phyloP scores from a whole-genome alignment of 495 filamentous ascomycete species.

The Arthonia radiata region DNA sequence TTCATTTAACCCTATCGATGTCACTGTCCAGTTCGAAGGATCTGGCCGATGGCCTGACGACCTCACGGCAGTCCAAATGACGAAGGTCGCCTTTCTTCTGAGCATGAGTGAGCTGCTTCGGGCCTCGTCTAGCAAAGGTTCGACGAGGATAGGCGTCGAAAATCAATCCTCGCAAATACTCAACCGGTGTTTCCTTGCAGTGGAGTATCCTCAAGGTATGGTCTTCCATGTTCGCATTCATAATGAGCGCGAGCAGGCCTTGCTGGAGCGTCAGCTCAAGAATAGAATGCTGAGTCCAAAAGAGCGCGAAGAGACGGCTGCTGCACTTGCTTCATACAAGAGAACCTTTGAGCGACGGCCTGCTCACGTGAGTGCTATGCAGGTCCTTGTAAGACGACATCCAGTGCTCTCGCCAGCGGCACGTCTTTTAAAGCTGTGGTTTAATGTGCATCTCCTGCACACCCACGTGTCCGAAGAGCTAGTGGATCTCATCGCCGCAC shows the following conservation, averaged over 20 bases:
- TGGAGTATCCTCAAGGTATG: constrained; percentile 38
- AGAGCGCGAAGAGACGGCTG: constrained; percentile 36
- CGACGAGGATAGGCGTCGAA: constrained; percentile 52
- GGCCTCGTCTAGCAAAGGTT: constrained; percentile 13
- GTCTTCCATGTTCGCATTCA: constrained; percentile 44
- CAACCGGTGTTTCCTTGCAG: constrained; percentile 66
- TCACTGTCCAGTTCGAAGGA: constrained; percentile 75
- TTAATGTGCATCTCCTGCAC: constrained; percentile 53
- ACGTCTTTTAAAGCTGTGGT: constrained; percentile 79
- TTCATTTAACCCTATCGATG: constrained; percentile 27
- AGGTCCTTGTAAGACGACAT: constrained; percentile 54
- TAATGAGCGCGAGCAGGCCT: constrained; percentile 59
- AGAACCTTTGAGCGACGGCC: constrained; percentile 45
- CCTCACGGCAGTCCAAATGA: constrained; percentile 67
- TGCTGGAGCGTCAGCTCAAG: constrained; percentile 56
- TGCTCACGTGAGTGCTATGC: constrained; percentile 54
- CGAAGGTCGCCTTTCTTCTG: constrained; percentile 75
- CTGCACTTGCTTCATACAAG: constrained; percentile 44
- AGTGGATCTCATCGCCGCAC: constrained; percentile 53
- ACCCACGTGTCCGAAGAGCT: constrained; percentile 54
- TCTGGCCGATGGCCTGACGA: constrained; percentile 88
- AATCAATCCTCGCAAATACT: constrained; percentile 36
- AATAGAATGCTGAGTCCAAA: constrained; percentile 37
- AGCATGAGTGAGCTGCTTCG: constrained; percentile 53
- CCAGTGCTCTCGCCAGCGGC: constrained; percentile 63